A percentile compares a stretch with the other conserved stretches of the same genome.
Conservation (phyloP, 345 rosid species). For the Syzygium aqueum region DNA sequence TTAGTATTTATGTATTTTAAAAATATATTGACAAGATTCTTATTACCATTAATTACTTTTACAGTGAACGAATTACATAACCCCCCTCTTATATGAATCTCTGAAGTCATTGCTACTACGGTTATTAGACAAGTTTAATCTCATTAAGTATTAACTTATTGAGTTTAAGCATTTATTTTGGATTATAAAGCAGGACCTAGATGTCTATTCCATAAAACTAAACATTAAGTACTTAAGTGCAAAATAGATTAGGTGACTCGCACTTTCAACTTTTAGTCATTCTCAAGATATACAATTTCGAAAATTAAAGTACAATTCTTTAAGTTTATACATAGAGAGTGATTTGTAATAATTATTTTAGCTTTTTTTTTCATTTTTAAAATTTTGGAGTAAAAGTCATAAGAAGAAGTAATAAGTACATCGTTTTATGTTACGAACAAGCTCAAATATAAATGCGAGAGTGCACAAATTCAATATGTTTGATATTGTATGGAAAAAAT, state of each 20-base stretch:
- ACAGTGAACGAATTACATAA: background rate
- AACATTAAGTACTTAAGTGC: background rate
- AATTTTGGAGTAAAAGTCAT: background rate
- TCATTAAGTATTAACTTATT: background rate
- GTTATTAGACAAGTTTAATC: background rate
- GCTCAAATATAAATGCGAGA: background rate
- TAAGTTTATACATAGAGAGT: background rate
- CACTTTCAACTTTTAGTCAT: background rate
- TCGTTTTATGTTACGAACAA: background rate
- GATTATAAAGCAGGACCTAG: background rate
- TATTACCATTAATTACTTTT: background rate
- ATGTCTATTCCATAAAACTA: background rate
- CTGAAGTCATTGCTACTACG: background rate
- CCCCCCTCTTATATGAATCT: background rate
- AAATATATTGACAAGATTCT: background rate
- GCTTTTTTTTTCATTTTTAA: background rate
- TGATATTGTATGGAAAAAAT: background rate
- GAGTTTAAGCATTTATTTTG: background rate
- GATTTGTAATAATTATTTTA: background rate
- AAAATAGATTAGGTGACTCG: background rate
- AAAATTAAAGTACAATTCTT: background rate
- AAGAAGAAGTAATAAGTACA: background rate
- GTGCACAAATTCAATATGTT: background rate
- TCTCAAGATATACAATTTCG: background rate
- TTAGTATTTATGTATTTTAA: too few species aligned